Percentiles rank a stretch among this genome's conserved stretches.
These are phyloP conservation scores for Chalara sp. DNA, from an alignment of 2,329 filamentous ascomycete genomes.

Conservation along the genomic window DNA sequence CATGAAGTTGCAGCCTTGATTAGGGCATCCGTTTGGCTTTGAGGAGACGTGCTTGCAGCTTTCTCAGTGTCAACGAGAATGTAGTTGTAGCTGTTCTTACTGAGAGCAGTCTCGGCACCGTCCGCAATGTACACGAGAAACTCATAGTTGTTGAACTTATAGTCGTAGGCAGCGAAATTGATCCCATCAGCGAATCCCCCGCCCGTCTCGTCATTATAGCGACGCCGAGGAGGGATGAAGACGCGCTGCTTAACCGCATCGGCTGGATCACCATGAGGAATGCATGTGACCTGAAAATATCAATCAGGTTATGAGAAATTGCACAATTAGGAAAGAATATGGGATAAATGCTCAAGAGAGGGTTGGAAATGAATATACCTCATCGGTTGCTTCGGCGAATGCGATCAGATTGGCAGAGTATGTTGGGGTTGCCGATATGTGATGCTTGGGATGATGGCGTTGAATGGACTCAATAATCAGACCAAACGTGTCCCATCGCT, in stretches of 20 bases:
- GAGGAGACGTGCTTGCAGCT: slow-evolving; percentile 1
- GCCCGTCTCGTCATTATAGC: slow-evolving; percentile 19
- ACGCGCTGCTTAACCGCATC: slow-evolving; percentile 10
- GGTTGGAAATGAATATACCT: slow-evolving; percentile 1
- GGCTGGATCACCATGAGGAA: slow-evolving; percentile 4
- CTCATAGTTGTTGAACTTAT: slow-evolving; percentile 12
- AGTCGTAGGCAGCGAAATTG: slow-evolving; percentile 19
- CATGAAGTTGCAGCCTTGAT: slow-evolving; percentile 49
- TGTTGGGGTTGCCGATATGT: slow-evolving; percentile 12
- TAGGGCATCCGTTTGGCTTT: slow-evolving; percentile 38
- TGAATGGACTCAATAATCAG: slow-evolving; percentile 15
- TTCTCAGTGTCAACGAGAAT: slow-evolving; percentile 15
- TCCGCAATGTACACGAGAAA: slow-evolving; percentile 20
- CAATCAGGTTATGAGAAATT: too few species aligned
- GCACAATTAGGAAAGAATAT: too few species aligned
- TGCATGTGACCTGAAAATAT: slow-evolving; percentile 6
- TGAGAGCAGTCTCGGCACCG: slow-evolving; percentile 11
- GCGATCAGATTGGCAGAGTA: slow-evolving; percentile 12
- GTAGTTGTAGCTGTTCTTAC: slow-evolving; percentile 11
- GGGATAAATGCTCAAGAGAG: too few species aligned
- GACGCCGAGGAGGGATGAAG: slow-evolving; percentile 18
- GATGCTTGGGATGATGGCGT: slow-evolving; percentile 16
- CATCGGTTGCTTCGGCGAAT: slow-evolving; percentile 16
- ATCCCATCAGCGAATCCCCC: slow-evolving; percentile 14
- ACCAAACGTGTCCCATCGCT: slow-evolving; percentile 16